Base-by-base conservation (phyloP, 2,329 filamentous ascomycete species). In the Pleoardoris graminearum region DNA sequence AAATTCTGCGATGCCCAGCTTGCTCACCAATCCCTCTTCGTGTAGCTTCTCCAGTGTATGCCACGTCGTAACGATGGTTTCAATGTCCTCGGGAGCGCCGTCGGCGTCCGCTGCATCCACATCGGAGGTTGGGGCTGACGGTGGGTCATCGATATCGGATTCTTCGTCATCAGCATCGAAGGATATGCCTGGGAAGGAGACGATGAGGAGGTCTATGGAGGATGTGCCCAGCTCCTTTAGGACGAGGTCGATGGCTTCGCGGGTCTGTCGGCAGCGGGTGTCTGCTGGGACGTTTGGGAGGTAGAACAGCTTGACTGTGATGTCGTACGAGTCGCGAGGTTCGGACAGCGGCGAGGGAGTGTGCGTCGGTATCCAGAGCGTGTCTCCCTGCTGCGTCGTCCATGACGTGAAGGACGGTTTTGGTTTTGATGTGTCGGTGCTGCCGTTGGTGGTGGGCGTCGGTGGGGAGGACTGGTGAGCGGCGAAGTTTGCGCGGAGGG, bases 271-370 rank as follows among this genome's bases (percentile, higher is more conserved):
- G 60, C 83, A 83, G 54, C 93, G 85, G 59, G 85, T 77, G 16
- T 81, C 80, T 1, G 84, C 76, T 8, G 86, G 80, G 48, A 90
- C 83, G 16, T 83, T 84, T 3, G 91, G 88, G 23, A 97, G 82
- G 74, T 94, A 95, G 79, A 99, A 99, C 19, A 99, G 77, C 76
- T 99, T 99, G 55, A 94, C 87, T 0, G 93, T 97, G 67, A 97
- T 91, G 69, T 97, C 91, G 77, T 99, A 99, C 62, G 91, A 86
- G 53, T 83, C 80, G 22, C 88, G 80, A 62, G 96, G 91, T 69
- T 99, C 94, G 27, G 85, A 80, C 39, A 99, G 79, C 0, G 88
- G 88, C 3, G 84, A 85, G 25, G 82, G 77, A 11, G 83, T 79
- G 79, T 93, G 85, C 35, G 87, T 83, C 41, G 93, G 93, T 35